phyloP scores from a whole-genome alignment of 768 basidiomycete species.

The Leucosporidium creatinivorum region DNA sequence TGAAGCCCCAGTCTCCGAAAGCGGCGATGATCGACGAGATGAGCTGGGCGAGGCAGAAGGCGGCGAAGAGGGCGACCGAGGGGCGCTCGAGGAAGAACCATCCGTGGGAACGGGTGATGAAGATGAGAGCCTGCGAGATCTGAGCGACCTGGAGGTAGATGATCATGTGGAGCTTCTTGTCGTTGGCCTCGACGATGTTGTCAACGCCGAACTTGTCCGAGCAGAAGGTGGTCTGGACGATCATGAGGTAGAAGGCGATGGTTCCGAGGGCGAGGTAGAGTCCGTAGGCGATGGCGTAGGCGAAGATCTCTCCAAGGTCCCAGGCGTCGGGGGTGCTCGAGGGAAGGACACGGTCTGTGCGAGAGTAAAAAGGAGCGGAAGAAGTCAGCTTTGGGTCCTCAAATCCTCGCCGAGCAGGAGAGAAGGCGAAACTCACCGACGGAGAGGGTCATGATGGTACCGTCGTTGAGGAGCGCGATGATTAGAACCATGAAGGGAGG shows the following conservation, averaged over 20 bases:
- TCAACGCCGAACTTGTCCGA: constrained; percentile 70
- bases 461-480: constrained; percentile 93
- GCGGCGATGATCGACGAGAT: constrained; percentile 92
- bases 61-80: constrained; percentile 75
- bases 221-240: constrained; percentile 85
- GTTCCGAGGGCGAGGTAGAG: constrained; percentile 86
- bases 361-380: constrained; percentile 45
- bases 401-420: too few relatives aligned
- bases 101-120: constrained; percentile 70
- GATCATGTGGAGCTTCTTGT: constrained; percentile 59
- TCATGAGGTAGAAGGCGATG: constrained; percentile 46
- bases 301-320: constrained; percentile 94
- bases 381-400: neutral
- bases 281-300: constrained; percentile 91
- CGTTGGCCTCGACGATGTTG: constrained; percentile 44
- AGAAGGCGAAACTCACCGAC: constrained; percentile 16
- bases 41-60: constrained; percentile 92
- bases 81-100: constrained; percentile 98
- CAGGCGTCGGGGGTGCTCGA: constrained; percentile 88
- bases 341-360: constrained; percentile 79
- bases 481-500: constrained; percentile 99
- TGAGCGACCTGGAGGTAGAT: constrained; percentile 96
- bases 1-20: constrained; percentile 92
- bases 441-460: constrained; percentile 97
- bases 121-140: constrained; percentile 87